Percentiles rank a stretch among this genome's conserved stretches.
phyloP scores from a whole-genome alignment of 805 yeast species.

The Cyberlindnera maritima region DNA sequence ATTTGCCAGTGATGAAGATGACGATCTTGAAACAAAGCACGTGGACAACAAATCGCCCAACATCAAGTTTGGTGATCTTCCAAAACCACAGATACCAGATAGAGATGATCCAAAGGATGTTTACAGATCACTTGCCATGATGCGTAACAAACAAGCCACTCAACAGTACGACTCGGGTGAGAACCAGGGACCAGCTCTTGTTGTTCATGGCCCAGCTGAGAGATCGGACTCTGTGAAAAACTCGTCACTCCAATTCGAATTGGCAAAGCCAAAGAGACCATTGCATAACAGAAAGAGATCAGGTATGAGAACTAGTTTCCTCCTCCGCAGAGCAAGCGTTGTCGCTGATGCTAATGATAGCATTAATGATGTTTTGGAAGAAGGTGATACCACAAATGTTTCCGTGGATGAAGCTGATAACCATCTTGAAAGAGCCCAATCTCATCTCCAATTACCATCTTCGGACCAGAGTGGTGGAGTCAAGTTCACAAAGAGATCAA shows the following conservation, averaged over 20 bases:
- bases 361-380: constrained; percentile 8
- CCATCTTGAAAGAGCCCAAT: constrained; percentile 28
- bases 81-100: constrained; percentile 25
- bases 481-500: constrained; percentile 43
- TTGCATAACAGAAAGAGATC: constrained; percentile 14
- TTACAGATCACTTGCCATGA: constrained; percentile 78
- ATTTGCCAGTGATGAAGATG: constrained; percentile 3
- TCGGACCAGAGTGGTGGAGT: constrained; percentile 34
- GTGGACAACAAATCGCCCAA: neutral
- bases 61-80: constrained; percentile 26
- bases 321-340: neutral
- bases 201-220: constrained; percentile 77
- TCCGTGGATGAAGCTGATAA: constrained; percentile 23
- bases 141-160: constrained; percentile 52
- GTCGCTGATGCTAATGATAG: neutral
- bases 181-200: constrained; percentile 75
- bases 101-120: constrained; percentile 72
- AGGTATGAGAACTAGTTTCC: constrained; percentile 20
- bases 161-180: constrained; percentile 35
- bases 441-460: constrained; percentile 36
- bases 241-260: constrained; percentile 30
- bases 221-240: constrained; percentile 38
- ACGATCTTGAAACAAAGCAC: neutral
- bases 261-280: constrained; percentile 21
- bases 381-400: constrained; percentile 8